Percentiles rank a stretch among this genome's conserved stretches.
Evolutionary conservation across 805 yeast species (phyloP).

Genomic region (Kurtzmaniella cleridarum): DNA sequence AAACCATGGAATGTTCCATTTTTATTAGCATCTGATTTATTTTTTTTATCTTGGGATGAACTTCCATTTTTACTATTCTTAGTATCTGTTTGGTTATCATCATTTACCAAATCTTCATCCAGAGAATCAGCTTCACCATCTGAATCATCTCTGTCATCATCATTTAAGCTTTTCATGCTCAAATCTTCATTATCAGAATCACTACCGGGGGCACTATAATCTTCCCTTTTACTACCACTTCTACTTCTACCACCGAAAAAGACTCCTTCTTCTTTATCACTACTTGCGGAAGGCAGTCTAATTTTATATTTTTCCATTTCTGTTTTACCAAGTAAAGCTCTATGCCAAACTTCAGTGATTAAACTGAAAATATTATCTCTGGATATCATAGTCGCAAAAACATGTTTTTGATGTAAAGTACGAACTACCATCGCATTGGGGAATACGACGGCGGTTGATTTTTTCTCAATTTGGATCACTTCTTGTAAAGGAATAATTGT

Average conservation of each 20-base stretch:
- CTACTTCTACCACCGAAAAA: conserved; percentile 1
- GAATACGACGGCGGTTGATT: conserved; percentile 59
- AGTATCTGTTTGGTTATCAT: conserved; percentile 18
- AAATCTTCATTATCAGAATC: conserved; percentile 3
- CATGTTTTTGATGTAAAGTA: conserved; percentile 57
- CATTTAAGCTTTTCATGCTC: conserved; percentile 7
- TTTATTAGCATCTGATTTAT: conserved; percentile 2
- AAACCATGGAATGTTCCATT: conserved; percentile 28
- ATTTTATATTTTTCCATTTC: conserved; percentile 12
- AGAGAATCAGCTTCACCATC: neutral
- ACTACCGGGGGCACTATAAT: neutral
- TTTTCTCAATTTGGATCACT: conserved; percentile 59
- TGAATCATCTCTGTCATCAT: conserved; percentile 9
- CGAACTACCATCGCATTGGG: conserved; percentile 65
- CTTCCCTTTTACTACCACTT: neutral
- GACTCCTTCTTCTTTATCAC: conserved; percentile 3
- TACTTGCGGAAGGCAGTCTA: neutral
- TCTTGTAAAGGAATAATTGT: conserved; percentile 54
- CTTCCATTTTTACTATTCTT: conserved; percentile 6
- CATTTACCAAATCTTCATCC: conserved; percentile 12
- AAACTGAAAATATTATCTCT: conserved; percentile 51
- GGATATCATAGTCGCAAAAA: conserved; percentile 60
- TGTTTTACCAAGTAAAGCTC: conserved; percentile 24
- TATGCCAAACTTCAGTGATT: conserved; percentile 59
- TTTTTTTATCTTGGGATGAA: conserved; percentile 5